phyloP scores from a whole-genome alignment of 148 eudicot genomes.

The Talinum fruticosum region DNA sequence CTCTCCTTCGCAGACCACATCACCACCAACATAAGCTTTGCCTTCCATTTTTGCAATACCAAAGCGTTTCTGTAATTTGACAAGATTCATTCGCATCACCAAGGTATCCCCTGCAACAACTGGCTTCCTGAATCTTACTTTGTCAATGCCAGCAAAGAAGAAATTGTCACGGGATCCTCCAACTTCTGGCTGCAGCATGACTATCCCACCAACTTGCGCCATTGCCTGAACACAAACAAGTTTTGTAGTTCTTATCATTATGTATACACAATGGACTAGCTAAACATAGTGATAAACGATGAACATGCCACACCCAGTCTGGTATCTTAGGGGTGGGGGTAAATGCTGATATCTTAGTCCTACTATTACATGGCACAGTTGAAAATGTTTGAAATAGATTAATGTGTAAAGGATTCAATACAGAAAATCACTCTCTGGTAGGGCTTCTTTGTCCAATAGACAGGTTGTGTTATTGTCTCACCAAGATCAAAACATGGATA shows the following conservation, averaged over 20 bases:
- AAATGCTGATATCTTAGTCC: too few species aligned
- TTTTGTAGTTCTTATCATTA: background rate
- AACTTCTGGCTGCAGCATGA: conserved; percentile 92
- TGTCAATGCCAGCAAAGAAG: conserved; percentile 94
- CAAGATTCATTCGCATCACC: conserved; percentile 84
- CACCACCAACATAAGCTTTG: conserved; percentile 90
- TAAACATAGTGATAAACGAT: background rate
- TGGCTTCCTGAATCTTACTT: conserved; percentile 93
- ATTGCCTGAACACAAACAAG: conserved; percentile 53
- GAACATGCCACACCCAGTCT: too few species aligned
- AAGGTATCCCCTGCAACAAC: conserved; percentile 89
- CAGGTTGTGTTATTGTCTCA: background rate
- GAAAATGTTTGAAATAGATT: background rate
- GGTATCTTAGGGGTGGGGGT: too few species aligned
- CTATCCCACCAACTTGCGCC: conserved; percentile 96
- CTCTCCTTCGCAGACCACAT: conserved; percentile 91
- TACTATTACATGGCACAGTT: background rate
- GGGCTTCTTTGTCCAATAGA: background rate
- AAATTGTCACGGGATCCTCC: conserved; percentile 79
- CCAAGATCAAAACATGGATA: background rate
- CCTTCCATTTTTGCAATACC: conserved; percentile 96
- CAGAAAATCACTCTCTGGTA: background rate
- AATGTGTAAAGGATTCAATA: background rate
- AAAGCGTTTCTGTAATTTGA: conserved; percentile 82
- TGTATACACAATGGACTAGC: background rate